These are phyloP conservation scores for Tagetes erecta DNA, from an alignment of 129 eudicot genomes.

Conservation along the genomic window DNA sequence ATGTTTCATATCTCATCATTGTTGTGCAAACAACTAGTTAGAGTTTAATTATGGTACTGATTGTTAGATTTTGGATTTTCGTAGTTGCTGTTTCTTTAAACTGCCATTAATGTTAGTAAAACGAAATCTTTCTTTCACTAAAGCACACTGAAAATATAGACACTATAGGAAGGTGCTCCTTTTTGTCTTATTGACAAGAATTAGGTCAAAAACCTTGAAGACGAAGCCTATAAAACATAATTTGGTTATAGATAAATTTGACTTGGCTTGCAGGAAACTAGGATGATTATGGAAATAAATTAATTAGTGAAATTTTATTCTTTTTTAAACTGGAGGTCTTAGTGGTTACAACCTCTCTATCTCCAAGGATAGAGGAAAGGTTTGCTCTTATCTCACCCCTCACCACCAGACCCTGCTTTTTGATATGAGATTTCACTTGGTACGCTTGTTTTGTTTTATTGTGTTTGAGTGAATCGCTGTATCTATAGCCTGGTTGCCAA, in stretches of 20 bases:
- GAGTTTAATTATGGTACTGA: constrained; percentile 16
- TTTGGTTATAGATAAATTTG: background rate
- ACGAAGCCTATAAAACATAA: background rate
- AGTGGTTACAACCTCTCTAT: too few relatives aligned
- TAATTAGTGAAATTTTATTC: background rate
- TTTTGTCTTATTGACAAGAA: background rate
- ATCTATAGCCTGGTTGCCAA: background rate
- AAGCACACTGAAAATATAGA: constrained; percentile 10
- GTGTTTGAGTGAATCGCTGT: constrained; percentile 2
- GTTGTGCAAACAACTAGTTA: background rate
- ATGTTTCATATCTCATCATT: constrained; percentile 4
- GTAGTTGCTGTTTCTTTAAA: constrained; percentile 18
- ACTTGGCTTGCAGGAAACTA: constrained; percentile 20
- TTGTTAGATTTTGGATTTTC: constrained; percentile 6
- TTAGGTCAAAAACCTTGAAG: background rate
- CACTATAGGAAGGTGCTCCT: constrained; percentile 1
- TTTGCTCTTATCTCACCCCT: too few relatives aligned
- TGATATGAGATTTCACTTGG: too few relatives aligned
- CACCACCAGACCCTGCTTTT: too few relatives aligned
- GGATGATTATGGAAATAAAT: background rate
- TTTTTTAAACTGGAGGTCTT: too few relatives aligned
- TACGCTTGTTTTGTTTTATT: too few relatives aligned
- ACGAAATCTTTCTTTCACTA: constrained; percentile 1
- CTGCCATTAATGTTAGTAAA: background rate
- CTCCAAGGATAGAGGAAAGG: too few relatives aligned